Conservation (phyloP, 352 stramenopile species). For the Phytophthora sojae region DNA sequence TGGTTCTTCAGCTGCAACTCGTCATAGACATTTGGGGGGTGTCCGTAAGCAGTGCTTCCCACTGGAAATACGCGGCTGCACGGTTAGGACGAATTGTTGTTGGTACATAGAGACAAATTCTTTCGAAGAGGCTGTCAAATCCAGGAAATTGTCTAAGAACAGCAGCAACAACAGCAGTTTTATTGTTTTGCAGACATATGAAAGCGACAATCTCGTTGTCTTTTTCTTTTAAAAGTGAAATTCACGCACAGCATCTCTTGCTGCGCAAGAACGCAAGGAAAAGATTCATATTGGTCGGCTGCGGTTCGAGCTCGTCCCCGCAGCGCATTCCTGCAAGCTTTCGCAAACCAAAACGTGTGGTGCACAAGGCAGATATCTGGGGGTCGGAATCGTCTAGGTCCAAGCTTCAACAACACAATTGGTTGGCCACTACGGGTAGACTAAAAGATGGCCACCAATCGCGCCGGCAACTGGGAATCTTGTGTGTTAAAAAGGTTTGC, state of each 20-base stretch:
- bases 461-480: no score
- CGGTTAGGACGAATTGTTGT: background rate
- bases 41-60: no score
- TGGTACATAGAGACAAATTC: background rate
- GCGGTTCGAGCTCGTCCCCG: background rate
- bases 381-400: background rate
- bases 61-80: background rate
- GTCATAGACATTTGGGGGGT: background rate
- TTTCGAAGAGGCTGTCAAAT: no score
- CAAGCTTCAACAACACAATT: background rate
- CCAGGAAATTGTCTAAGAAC: no score
- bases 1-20: constrained; percentile 7
- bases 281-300: background rate
- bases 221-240: background rate
- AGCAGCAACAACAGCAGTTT: no score
- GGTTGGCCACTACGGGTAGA: no score
- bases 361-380: background rate
- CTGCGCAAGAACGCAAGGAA: background rate
- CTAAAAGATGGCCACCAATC: no score
- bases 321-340: background rate
- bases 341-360: background rate
- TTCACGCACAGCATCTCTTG: background rate
- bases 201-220: background rate
- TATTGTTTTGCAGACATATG: no score
- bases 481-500: no score